These are phyloP conservation scores for Globisporangium alternatum DNA, from an alignment of 352 stramenopile genomes.

Conservation along the genomic window DNA sequence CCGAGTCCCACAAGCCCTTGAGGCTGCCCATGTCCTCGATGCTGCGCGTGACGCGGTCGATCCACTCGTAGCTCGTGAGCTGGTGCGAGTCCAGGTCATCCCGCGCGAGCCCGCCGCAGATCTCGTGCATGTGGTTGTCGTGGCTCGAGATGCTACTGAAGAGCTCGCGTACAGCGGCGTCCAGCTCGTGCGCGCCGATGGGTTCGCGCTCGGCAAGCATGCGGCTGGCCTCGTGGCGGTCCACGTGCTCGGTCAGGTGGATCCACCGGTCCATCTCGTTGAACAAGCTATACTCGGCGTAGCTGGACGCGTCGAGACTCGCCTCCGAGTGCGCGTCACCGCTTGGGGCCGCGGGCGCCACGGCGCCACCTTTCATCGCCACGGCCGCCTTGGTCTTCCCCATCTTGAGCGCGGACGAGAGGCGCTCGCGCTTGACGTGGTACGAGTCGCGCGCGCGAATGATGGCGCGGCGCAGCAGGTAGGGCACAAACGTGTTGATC, in stretches of 20 bases:
- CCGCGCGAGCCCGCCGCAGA: constrained; percentile 32
- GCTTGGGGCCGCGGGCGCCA: neutral
- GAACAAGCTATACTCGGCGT: constrained; percentile 19
- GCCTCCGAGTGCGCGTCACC: constrained; percentile 6
- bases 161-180: constrained; percentile 31
- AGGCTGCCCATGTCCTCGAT: constrained; percentile 33
- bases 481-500: constrained; percentile 67
- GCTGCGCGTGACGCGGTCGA: constrained; percentile 44
- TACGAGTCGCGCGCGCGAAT: constrained; percentile 50
- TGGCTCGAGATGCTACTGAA: constrained; percentile 43
- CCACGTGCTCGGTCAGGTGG: constrained; percentile 25
- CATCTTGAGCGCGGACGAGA: constrained; percentile 28
- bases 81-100: constrained; percentile 50
- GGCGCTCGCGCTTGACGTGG: constrained; percentile 46
- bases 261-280: constrained; percentile 29
- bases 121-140: constrained; percentile 49
- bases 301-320: constrained; percentile 16
- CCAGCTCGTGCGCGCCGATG: constrained; percentile 33
- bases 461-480: constrained; percentile 42
- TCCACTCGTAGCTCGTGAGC: constrained; percentile 53
- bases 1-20: constrained; percentile 30
- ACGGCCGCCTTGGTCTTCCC: constrained; percentile 10
- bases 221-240: constrained; percentile 29
- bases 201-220: constrained; percentile 40
- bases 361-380: neutral